Evolutionary conservation across 371 early-diverging fungal species (phyloP).

Genomic region (Globomyces sp.): DNA sequence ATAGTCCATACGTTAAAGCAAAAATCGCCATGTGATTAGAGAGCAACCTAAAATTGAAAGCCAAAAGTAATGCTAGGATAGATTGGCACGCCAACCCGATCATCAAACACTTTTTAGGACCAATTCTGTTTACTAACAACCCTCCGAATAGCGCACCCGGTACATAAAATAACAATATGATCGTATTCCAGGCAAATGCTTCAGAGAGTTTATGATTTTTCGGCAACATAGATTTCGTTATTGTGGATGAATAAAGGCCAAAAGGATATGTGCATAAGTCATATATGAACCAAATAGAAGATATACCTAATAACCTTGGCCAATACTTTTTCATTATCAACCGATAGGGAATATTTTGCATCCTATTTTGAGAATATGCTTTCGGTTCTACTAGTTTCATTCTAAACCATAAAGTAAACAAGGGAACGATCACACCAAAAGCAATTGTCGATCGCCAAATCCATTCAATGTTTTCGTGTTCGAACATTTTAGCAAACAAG

Average conservation of each 20-base stretch:
- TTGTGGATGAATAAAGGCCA: conserved; percentile 12
- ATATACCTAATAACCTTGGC: conserved; percentile 4
- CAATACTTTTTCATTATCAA: conserved; percentile 13
- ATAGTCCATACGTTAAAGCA: conserved; percentile 15
- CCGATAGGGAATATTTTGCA: conserved; percentile 5
- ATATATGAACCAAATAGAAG: conserved; percentile 19
- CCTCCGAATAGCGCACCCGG: conserved; percentile 18
- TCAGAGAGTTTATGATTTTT: conserved; percentile 10
- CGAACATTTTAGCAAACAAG: neutral
- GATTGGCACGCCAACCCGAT: conserved; percentile 11
- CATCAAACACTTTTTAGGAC: conserved; percentile 10
- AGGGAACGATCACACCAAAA: conserved; percentile 3
- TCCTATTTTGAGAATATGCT: conserved; percentile 7
- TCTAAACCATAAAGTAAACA: conserved; percentile 1
- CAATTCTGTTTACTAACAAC: conserved; percentile 13
- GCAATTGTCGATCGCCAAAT: conserved; percentile 19
- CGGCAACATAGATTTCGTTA: conserved; percentile 3
- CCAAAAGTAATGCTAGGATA: neutral
- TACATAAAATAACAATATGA: conserved; percentile 17
- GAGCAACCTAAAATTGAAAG: neutral
- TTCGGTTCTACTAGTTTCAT: conserved; percentile 15
- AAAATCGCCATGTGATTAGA: conserved; percentile 2
- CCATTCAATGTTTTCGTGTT: conserved; percentile 11
- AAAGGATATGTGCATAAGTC: conserved; percentile 14
- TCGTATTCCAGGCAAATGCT: conserved; percentile 17